Evolutionary conservation across 495 filamentous ascomycete genomes (phyloP), one percentile per base, ranked within the genome.

Genomic region (Halenospora varia): DNA sequence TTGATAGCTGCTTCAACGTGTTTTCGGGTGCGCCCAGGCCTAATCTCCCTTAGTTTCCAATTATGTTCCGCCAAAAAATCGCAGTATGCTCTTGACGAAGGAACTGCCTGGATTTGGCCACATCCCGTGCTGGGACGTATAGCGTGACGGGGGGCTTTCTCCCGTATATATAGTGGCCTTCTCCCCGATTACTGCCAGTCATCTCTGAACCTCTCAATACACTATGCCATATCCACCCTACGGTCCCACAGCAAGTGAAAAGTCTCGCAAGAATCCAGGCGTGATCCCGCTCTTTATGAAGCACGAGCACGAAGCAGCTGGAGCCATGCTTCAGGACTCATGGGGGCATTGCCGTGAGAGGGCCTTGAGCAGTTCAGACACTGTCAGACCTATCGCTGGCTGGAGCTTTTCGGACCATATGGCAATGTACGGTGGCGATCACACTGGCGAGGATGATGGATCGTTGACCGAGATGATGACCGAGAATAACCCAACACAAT

Each of bases 381-480:
- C 46, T 11, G 46, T 48, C 17, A 48, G 46, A n/a, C 46, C 46
- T 48, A 20, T 48, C 23, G 46, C 46, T 11, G 17, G 23, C 18
- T 20, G 46, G 46, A 48, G 46, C 23, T 20, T 48, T 48, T 48
- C 22, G 3, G 23, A 20, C 11, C 18, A 20, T 20, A 48, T 48
- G 17, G 46, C 17, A 48, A 19, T 48, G 17, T 48, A 48, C 22
- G 46, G 17, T 48, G 17, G 46, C 46, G n/a, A 2, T 20, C 11
- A 48, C n/a, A 20, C 46, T 48, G 3, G 46, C 46, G 46, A 48
- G 23, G 46, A 48, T 48, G 11, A 48, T 48, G 17, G 23, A 48
- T 48, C 46, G 46, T 20, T 48, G 17, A 48, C 46, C n/a, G 46
- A 20, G 46, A 48, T 48, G 17, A 4, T 48, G 17, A 48, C 46